Conservation (phyloP, 2,329 filamentous ascomycete genomes). For the Calonectria naviculata region DNA sequence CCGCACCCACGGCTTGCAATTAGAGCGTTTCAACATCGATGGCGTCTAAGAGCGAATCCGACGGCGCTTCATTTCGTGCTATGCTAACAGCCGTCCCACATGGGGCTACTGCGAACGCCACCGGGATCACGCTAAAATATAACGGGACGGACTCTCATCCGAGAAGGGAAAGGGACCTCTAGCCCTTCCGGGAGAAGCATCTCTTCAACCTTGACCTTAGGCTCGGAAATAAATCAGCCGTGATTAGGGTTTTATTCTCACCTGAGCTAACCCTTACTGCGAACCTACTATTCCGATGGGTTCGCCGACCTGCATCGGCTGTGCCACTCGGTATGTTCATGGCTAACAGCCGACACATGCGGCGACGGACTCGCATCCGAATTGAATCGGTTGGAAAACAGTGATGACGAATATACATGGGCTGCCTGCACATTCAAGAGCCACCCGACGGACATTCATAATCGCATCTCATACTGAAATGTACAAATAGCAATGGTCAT, state of each 20-base stretch:
- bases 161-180: not conserved
- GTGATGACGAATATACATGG: not conserved
- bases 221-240: not conserved
- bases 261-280: not conserved
- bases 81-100: not conserved
- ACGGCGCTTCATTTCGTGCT: not conserved
- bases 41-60: not conserved
- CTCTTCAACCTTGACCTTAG: not conserved
- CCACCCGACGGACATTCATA: not conserved
- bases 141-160: not conserved
- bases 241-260: not conserved
- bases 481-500: not conserved
- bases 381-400: not conserved
- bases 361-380: not conserved
- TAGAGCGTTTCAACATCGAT: conserved; percentile 3
- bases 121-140: not conserved
- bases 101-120: not conserved
- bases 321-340: not conserved
- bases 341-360: not conserved
- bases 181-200: not conserved
- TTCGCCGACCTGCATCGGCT: not conserved
- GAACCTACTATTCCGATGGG: not conserved
- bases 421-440: not conserved
- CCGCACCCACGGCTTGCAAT: not conserved
- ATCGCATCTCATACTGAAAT: not conserved